A percentile compares a stretch with the other conserved stretches of the same genome.
phyloP scores from a whole-genome alignment of 371 early-diverging fungal genomes.

The Apophysomyces variabilis region DNA sequence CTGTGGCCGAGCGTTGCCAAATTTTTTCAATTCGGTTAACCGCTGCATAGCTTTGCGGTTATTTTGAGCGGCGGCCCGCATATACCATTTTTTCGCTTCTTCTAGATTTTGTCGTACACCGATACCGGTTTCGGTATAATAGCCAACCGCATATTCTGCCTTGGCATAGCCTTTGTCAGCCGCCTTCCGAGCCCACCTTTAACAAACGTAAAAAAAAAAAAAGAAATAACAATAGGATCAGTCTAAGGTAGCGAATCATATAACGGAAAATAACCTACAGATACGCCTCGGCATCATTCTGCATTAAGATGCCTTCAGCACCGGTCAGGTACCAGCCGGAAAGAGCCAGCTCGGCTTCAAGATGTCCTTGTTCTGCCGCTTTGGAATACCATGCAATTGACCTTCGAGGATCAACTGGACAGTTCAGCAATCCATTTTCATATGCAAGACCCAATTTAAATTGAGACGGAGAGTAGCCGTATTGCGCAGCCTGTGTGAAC shows the following conservation, averaged over 20 bases:
- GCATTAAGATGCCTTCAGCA: constrained; percentile 76
- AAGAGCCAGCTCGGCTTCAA: constrained; percentile 83
- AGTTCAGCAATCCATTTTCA: constrained; percentile 92
- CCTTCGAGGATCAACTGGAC: constrained; percentile 85
- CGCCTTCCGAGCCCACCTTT: constrained; percentile 80
- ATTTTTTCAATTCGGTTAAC: constrained; percentile 72
- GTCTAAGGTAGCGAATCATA: not conserved
- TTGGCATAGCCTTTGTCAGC: constrained; percentile 83
- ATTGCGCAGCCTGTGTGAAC: constrained; percentile 89
- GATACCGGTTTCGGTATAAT: constrained; percentile 82
- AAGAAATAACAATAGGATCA: not conserved
- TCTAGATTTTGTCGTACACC: constrained; percentile 70
- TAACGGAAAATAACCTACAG: constrained; percentile 20
- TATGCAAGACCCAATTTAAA: constrained; percentile 92
- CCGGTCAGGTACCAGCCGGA: constrained; percentile 94
- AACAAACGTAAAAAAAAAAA: no score
- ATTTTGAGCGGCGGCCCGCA: constrained; percentile 76
- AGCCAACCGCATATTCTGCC: constrained; percentile 91
- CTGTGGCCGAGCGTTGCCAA: constrained; percentile 46
- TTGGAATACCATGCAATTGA: constrained; percentile 97
- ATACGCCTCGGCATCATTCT: constrained; percentile 84
- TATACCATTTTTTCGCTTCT: constrained; percentile 81
- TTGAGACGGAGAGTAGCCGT: constrained; percentile 93
- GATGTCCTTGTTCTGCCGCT: constrained; percentile 86
- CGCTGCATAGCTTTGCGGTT: constrained; percentile 77